Base-by-base conservation (phyloP, 441 rosid species). In the Erodium texanum region DNA sequence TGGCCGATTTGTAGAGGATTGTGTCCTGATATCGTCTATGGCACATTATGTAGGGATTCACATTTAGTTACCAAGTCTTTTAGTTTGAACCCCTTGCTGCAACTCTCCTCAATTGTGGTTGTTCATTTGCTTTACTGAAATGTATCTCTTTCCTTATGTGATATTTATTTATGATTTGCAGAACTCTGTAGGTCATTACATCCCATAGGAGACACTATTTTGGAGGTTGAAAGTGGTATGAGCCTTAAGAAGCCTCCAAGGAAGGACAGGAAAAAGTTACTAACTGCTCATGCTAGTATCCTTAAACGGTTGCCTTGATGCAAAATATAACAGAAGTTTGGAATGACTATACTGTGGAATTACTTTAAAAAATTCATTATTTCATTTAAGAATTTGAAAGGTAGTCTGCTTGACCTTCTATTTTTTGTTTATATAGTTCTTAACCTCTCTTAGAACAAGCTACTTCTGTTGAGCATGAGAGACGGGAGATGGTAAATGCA, bases 161-260 rank as follows among this genome's bases (percentile, higher is more conserved):
- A 52, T 76, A 62, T 83, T 69, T 24, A 24, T 24, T 29, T 29
- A 12, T 24, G 15, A 22, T 24, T 62, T 65, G 43, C 84, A 87
- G 93, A 81, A 76, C 79, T 80, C 67, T 87, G 93, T 83, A 76
- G 80, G 78, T 80, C 75, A 64, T 72, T 82, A 70, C 77, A 36
- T 71, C 68, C 75, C 62, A 63, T 74, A 41, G 79, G 72, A 77
- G 82, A 79, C 66, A 64, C 43, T 64, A 29, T 34, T 27, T 66
- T 67, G 71, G 83, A 78, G 73, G 76, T 16, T 70, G 72, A 75
- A 71, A 78, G 79, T 66, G 68, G 74, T 66, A 58, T 65, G 24
- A 77, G 78, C 70, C 79, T 64, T 52, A 76, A 78, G 76, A 85
- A 80, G 72, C 87, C 85, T 77, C 84, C 79, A 20, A 82, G 81